Evolutionary conservation across 257 asterid genomes (phyloP).

Genomic region (Capsicum pubescens): DNA sequence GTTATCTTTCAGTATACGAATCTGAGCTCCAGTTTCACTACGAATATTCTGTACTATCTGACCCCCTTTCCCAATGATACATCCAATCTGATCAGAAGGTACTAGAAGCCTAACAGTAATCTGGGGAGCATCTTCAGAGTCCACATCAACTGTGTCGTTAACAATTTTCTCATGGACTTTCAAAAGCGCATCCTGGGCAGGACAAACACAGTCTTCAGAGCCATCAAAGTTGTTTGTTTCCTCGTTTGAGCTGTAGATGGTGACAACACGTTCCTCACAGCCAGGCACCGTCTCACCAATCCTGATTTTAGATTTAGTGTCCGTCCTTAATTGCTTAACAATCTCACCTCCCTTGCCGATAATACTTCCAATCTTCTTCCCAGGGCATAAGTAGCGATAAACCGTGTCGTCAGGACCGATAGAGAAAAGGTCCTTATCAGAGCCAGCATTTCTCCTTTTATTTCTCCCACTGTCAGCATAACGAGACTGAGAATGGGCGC

Average conservation of each 20-base stretch:
- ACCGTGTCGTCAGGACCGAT: slow-evolving; percentile 80
- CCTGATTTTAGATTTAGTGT: slow-evolving; percentile 86
- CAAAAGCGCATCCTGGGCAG: slow-evolving; percentile 92
- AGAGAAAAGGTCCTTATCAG: slow-evolving; percentile 66
- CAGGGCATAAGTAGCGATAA: slow-evolving; percentile 82
- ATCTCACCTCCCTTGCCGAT: slow-evolving; percentile 97
- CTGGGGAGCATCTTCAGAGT: slow-evolving; percentile 62
- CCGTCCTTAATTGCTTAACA: slow-evolving; percentile 89
- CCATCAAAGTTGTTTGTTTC: slow-evolving; percentile 79
- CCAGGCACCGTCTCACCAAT: slow-evolving; percentile 89
- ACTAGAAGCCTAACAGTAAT: slow-evolving; percentile 77
- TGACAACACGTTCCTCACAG: slow-evolving; percentile 83
- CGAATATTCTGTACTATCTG: slow-evolving; percentile 84
- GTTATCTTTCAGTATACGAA: slow-evolving; percentile 86
- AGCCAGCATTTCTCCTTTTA: slow-evolving; percentile 78
- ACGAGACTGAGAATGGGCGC: slow-evolving; percentile 68
- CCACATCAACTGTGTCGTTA: slow-evolving; percentile 62
- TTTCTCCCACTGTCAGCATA: slow-evolving; percentile 63
- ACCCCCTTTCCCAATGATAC: slow-evolving; percentile 95
- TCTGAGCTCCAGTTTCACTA: slow-evolving; percentile 86
- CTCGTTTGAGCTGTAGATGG: slow-evolving; percentile 74
- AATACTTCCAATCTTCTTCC: slow-evolving; percentile 86
- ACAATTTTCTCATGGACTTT: slow-evolving; percentile 85
- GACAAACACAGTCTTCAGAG: slow-evolving; percentile 60
- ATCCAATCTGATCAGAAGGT: slow-evolving; percentile 95